Evolutionary conservation across 345 rosid species (phyloP).

Genomic region (Sisymbrium altissimum): DNA sequence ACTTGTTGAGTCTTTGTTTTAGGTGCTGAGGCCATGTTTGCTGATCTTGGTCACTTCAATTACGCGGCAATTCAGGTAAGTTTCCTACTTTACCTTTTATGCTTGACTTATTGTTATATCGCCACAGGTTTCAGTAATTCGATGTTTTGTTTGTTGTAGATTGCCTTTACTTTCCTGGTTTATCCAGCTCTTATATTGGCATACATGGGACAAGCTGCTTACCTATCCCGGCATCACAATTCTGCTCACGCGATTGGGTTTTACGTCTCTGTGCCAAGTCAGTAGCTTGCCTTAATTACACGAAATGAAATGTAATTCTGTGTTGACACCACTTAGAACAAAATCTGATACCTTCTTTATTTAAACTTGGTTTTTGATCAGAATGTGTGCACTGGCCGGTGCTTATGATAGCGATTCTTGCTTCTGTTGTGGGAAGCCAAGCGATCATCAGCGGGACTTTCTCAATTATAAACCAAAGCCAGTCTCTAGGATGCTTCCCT

Average conservation of each 20-base stretch:
- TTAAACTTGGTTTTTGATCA: conserved; percentile 36
- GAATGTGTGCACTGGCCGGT: conserved; percentile 83
- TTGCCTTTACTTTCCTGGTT: conserved; percentile 92
- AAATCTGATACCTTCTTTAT: neutral
- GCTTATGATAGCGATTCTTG: conserved; percentile 81
- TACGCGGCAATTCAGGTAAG: conserved; percentile 85
- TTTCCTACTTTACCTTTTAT: neutral
- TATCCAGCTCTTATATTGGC: conserved; percentile 98
- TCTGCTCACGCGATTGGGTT: conserved; percentile 63
- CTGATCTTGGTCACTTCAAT: conserved; percentile 99
- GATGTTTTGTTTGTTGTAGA: conserved; percentile 41
- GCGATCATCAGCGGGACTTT: conserved; percentile 98
- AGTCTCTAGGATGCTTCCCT: conserved; percentile 97
- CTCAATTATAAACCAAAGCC: conserved; percentile 99
- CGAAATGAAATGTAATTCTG: neutral
- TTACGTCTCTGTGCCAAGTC: conserved; percentile 93
- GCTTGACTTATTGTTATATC: neutral
- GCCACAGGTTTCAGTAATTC: neutral
- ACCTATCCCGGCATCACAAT: conserved; percentile 81
- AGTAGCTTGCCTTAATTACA: conserved; percentile 2
- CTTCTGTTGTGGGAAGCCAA: conserved; percentile 99
- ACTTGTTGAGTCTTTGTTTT: conserved; percentile 32
- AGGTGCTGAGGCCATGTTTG: conserved; percentile 99
- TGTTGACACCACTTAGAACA: neutral
- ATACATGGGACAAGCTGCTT: conserved; percentile 99